A percentile compares a stretch with the other conserved stretches of the same genome.
Conservation (phyloP, 495 filamentous ascomycete genomes). For the Penicillium chermesinum region DNA sequence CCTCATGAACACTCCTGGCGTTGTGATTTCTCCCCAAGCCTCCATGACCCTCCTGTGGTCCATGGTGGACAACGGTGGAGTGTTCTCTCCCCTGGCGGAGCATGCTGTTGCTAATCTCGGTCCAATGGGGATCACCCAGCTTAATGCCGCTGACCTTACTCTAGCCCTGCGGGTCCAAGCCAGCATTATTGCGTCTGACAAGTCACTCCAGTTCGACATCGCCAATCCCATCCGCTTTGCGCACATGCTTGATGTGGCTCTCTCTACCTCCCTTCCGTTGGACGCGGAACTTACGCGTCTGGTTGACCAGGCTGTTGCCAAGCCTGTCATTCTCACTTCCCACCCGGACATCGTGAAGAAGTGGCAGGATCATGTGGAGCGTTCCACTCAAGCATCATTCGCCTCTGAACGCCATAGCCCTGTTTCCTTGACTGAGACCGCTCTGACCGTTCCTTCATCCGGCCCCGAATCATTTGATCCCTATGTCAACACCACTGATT, state of each 20-base stretch:
- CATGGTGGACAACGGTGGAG: slow-evolving; percentile 68
- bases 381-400: slow-evolving; percentile 30
- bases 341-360: slow-evolving; percentile 53
- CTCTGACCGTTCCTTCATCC: slow-evolving; percentile 37
- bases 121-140: slow-evolving; percentile 51
- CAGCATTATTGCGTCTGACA: slow-evolving; percentile 49
- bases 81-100: slow-evolving; percentile 56
- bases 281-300: slow-evolving; percentile 47
- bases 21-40: slow-evolving; percentile 45
- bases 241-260: slow-evolving; percentile 53
- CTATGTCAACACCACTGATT: slow-evolving; percentile 82
- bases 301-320: slow-evolving; percentile 53
- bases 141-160: slow-evolving; percentile 53
- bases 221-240: slow-evolving; percentile 56
- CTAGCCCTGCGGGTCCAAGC: slow-evolving; percentile 62
- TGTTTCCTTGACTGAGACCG: slow-evolving; percentile 33
- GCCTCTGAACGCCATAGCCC: slow-evolving; percentile 35
- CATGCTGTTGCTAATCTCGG: slow-evolving; percentile 58
- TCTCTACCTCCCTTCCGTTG: slow-evolving; percentile 44
- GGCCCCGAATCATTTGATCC: slow-evolving; percentile 82
- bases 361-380: slow-evolving; percentile 53
- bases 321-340: slow-evolving; percentile 37
- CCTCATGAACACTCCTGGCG: slow-evolving; percentile 42
- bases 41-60: slow-evolving; percentile 60
- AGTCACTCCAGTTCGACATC: slow-evolving; percentile 42